phyloP scores from a whole-genome alignment of 1,139 yeast genomes.

The Lodderomyces metapsilosis region DNA sequence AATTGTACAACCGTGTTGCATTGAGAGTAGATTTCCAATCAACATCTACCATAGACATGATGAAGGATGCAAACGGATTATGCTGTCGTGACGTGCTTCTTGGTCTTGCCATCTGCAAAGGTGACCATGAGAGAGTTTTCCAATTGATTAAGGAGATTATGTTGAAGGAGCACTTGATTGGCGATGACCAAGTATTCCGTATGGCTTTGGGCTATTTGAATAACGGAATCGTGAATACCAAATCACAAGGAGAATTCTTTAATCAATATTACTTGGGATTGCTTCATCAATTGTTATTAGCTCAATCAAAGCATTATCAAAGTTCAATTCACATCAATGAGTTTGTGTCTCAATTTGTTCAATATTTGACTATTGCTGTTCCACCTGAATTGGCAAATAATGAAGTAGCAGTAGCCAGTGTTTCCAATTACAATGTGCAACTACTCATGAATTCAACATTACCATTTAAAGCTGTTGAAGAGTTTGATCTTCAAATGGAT shows the following conservation, averaged over 20 bases:
- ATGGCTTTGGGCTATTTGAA: constrained; percentile 34
- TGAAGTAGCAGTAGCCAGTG: constrained; percentile 10
- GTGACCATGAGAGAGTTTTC: constrained; percentile 37
- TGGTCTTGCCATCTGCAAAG: constrained; percentile 31
- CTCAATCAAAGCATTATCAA: constrained; percentile 30
- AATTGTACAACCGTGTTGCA: constrained; percentile 34
- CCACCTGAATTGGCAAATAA: constrained; percentile 9
- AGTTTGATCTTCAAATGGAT: constrained; percentile 30
- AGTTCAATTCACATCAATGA: constrained; percentile 24
- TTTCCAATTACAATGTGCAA: constrained; percentile 16
- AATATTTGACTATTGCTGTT: constrained; percentile 19
- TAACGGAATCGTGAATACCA: constrained; percentile 27
- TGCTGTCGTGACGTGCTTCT: constrained; percentile 33
- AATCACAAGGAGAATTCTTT: constrained; percentile 17
- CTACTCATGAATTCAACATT: constrained; percentile 31
- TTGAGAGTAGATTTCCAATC: constrained; percentile 38
- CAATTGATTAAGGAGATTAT: constrained; percentile 40
- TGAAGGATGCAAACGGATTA: constrained; percentile 14
- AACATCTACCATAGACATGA: constrained; percentile 10
- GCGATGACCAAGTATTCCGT: constrained; percentile 29
- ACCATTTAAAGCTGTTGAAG: constrained; percentile 26
- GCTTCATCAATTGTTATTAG: constrained; percentile 34
- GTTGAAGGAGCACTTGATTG: constrained; percentile 32
- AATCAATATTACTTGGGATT: constrained; percentile 34
- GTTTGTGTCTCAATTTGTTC: constrained; percentile 32